phyloP scores from a whole-genome alignment of 1,284 basidiomycete species.

The Puccinia coronata region DNA sequence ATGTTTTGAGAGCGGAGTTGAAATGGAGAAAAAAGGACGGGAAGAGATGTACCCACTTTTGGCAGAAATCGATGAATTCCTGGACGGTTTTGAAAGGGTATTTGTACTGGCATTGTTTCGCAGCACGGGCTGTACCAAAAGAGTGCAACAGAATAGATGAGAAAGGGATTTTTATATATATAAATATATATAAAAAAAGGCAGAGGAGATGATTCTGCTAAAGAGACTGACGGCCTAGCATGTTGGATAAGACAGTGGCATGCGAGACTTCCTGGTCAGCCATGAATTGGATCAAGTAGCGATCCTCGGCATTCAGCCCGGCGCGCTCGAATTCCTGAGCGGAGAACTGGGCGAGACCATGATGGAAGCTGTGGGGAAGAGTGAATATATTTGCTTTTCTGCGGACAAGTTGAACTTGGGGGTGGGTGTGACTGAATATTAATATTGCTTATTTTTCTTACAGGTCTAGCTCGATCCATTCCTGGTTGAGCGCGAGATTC shows the following conservation, averaged over 20 bases:
- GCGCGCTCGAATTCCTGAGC: slow-evolving; percentile 65
- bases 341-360: slow-evolving; percentile 66
- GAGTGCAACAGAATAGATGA: no score
- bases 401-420: neutral
- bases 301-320: slow-evolving; percentile 65
- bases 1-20: no score
- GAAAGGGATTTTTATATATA: no score
- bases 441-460: no score
- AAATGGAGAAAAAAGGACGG: neutral
- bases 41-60: slow-evolving; percentile 60
- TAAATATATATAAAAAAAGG: neutral
- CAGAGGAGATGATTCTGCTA: neutral
- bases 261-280: slow-evolving; percentile 47
- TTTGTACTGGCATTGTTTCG: slow-evolving; percentile 66
- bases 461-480: slow-evolving; percentile 68
- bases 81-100: slow-evolving; percentile 67
- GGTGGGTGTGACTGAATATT: neutral
- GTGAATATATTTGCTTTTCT: no score
- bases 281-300: slow-evolving; percentile 66
- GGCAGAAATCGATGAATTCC: slow-evolving; percentile 68
- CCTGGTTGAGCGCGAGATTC: slow-evolving; percentile 67
- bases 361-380: slow-evolving; percentile 65
- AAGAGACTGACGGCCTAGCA: slow-evolving; percentile 60
- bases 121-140: slow-evolving; percentile 56
- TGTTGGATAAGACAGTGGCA: slow-evolving; percentile 61